phyloP scores from a whole-genome alignment of 2,329 filamentous ascomycete species.

The Arthrobotrys sinensis region DNA sequence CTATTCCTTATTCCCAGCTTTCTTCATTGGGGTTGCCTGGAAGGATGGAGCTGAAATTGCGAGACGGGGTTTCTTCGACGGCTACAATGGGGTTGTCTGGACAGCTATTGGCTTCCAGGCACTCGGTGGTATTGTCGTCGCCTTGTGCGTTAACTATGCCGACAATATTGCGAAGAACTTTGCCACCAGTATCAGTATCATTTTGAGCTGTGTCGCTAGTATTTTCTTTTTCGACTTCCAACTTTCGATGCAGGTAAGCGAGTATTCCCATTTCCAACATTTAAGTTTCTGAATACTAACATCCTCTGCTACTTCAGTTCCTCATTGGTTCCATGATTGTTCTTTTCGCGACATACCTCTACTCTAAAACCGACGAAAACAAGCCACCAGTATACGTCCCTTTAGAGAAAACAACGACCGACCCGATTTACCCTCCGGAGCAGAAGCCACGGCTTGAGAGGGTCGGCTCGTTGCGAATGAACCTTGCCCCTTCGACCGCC shows the following conservation, averaged over 20 bases:
- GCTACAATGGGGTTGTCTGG: slow-evolving; percentile 95
- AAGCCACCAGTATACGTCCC: slow-evolving; percentile 68
- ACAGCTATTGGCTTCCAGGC: slow-evolving; percentile 86
- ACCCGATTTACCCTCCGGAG: slow-evolving; percentile 47
- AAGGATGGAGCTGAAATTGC: slow-evolving; percentile 88
- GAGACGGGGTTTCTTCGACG: slow-evolving; percentile 90
- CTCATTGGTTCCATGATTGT: slow-evolving; percentile 84
- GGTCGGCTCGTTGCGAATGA: slow-evolving; percentile 50
- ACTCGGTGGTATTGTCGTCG: slow-evolving; percentile 85
- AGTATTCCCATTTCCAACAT: not conserved
- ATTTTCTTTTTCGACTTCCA: slow-evolving; percentile 87
- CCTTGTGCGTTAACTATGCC: slow-evolving; percentile 84
- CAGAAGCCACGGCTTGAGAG: slow-evolving; percentile 48
- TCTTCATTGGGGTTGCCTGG: slow-evolving; percentile 87
- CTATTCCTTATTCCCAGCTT: slow-evolving; percentile 90
- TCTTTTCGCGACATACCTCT: slow-evolving; percentile 85
- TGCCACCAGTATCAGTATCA: slow-evolving; percentile 90
- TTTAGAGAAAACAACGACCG: slow-evolving; percentile 62
- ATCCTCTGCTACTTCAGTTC: slow-evolving; percentile 74
- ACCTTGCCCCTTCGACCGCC: slow-evolving; percentile 49
- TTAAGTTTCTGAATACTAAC: not conserved
- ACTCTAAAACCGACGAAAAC: slow-evolving; percentile 78
- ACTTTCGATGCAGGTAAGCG: slow-evolving; percentile 77
- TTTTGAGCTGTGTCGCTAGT: slow-evolving; percentile 88
- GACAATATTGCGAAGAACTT: slow-evolving; percentile 96